Evolutionary conservation across 1,139 yeast genomes (phyloP), one percentile per base, ranked within the genome.

Genomic region (Petasospora fabianii): DNA sequence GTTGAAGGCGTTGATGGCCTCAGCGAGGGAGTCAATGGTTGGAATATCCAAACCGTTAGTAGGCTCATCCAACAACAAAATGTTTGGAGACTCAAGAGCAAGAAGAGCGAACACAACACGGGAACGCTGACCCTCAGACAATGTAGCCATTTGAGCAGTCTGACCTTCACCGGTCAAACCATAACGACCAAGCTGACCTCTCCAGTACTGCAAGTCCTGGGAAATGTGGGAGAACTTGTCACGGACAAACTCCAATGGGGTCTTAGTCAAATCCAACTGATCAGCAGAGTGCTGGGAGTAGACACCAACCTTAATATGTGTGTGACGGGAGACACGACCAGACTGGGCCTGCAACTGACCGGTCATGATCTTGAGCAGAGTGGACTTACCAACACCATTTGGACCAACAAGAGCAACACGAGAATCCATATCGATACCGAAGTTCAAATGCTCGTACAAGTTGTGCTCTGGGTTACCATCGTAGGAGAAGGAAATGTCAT

Each of bases 351-450:
- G 77, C 59, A 92, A 76, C 54, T 77, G 81, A 68, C 98, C 98
- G 59, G 96, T 95, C 95, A 94, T 92, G 60, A 92, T 76, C 66
- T 92, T 92, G 63, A 92, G 80, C 62, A 92, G 72, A 18, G 99
- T 92, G 39, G 97, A 90, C 69, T 92, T 92, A 74, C 98, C 98
- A 55, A 92, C 90, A 84, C 99, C 99, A 68, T 92, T 92, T 62
- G 98, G 97, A 32, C 99, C 99, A 47, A 92, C 98, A 44, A 92
- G 76, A 34, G 98, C 98, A 59, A 90, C 82, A 73, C 99, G 84
- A 30, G 97, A 88, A 68, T 92, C 99, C 97, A 92, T 90, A 75
- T 94, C 98, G 49, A 92, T 92, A 83, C 98, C 98, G 57, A 92
- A 92, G 62, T 88, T 94, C 62, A 92, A 77, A 63, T 85, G 68